phyloP scores from a whole-genome alignment of 2,329 filamentous ascomycete genomes.

The Paraphaeosphaeria minitans region DNA sequence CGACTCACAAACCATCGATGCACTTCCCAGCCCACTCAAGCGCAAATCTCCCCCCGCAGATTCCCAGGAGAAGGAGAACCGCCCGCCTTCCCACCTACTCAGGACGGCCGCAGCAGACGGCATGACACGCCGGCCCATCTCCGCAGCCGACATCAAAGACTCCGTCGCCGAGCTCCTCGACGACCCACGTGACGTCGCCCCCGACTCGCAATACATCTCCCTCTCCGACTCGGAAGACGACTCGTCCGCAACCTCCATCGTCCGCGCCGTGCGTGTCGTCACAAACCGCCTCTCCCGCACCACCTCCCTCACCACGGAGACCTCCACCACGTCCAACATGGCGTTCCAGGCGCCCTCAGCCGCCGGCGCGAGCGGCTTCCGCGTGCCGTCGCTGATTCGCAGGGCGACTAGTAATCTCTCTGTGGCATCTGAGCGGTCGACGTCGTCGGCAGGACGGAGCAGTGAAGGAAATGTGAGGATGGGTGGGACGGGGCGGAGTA shows the following conservation, averaged over 20 bases:
- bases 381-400: constrained; percentile 72
- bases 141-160: constrained; percentile 79
- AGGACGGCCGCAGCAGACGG: constrained; percentile 62
- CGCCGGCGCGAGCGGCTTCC: constrained; percentile 56
- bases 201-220: constrained; percentile 54
- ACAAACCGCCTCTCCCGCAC: constrained; percentile 76
- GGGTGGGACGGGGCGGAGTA: constrained; percentile 63
- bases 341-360: constrained; percentile 61
- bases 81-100: constrained; percentile 64
- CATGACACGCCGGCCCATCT: constrained; percentile 59
- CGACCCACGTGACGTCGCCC: constrained; percentile 59
- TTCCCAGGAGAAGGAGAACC: constrained; percentile 47
- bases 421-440: constrained; percentile 41
- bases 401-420: constrained; percentile 67
- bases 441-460: constrained; percentile 33
- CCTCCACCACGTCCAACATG: constrained; percentile 42
- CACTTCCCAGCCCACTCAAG: constrained; percentile 40
- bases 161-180: constrained; percentile 85
- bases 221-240: constrained; percentile 49
- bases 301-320: constrained; percentile 34
- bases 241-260: constrained; percentile 43
- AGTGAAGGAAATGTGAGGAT: constrained; percentile 48
- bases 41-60: constrained; percentile 49
- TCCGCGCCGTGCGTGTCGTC: constrained; percentile 44
- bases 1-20: constrained; percentile 47